Conservation (phyloP, 176 grass and related monocot species). For the Luzula sylvatica region DNA sequence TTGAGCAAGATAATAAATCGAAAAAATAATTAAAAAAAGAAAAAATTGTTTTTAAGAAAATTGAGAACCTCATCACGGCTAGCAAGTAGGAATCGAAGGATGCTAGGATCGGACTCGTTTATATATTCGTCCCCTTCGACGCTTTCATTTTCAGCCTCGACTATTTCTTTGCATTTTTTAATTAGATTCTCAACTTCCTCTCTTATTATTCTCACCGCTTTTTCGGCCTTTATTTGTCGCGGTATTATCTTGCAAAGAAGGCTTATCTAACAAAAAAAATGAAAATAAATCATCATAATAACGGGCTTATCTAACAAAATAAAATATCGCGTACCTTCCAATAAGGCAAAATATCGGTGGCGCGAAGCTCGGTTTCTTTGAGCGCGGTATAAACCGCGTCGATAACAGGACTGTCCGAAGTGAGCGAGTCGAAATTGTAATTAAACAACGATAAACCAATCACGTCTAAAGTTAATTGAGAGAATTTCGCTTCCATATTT, state of each 20-base stretch:
- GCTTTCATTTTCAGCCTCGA: constrained; percentile 92
- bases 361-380: constrained; percentile 84
- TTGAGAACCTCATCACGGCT: constrained; percentile 76
- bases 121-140: constrained; percentile 92
- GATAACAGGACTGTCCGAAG: constrained; percentile 87
- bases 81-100: constrained; percentile 84
- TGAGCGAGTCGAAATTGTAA: constrained; percentile 94
- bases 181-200: constrained; percentile 83
- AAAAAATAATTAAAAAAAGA: constrained; percentile 14
- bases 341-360: constrained; percentile 89
- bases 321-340: constrained; percentile 49
- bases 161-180: constrained; percentile 77
- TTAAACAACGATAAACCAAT: constrained; percentile 97
- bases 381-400: constrained; percentile 91
- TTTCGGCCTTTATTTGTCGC: constrained; percentile 87
- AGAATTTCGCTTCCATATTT: constrained; percentile 94
- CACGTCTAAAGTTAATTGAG: constrained; percentile 87
- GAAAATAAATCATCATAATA: too few relatives aligned
- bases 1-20: constrained; percentile 29
- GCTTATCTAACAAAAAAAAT: constrained; percentile 14
- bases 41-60: constrained; percentile 11
- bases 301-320: too few relatives aligned
- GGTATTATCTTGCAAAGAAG: constrained; percentile 87
- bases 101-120: constrained; percentile 93
- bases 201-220: constrained; percentile 66